Base-by-base conservation (phyloP, 331 rosid species). In the Quercus lobata region DNA sequence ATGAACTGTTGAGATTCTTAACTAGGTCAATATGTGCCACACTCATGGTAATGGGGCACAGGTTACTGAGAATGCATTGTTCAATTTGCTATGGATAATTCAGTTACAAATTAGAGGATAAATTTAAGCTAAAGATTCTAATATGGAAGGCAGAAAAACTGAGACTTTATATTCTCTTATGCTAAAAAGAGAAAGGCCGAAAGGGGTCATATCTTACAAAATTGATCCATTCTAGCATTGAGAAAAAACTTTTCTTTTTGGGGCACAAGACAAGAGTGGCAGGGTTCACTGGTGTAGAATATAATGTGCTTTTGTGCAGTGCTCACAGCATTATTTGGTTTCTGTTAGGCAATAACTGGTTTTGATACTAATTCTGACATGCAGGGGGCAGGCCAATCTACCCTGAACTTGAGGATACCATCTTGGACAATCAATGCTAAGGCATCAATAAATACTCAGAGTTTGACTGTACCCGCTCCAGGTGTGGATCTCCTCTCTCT, bases 331-430 rank as follows among this genome's bases (percentile, higher is more conserved):
- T 29, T 4, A 27, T 62, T 62, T 27, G 41, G 19, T 62, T 62
- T 29, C 35, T 5, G 37, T 18, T 14, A 21, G 16, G 66, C 16
- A 22, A 9, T 58, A 25, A 24, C 25, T 60, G 6, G 34, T 27
- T 24, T 60, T 65, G 17, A 29, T 65, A 65, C 71, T 65, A 37
- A 10, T 29, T 68, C 52, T 35, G 25, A 54, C 56, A 46, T 32
- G 81, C 86, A 89, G 96, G 89, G 77, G 21, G 49, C 58, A 8
- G 81, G 79, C 25, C 71, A 44, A 58, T 78, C 71, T 10, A 82
- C 85, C 54, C 78, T 94, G 80, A 92, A 93, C 74, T 71, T 95
- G 37, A 91, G 99, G 46, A 16, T 93, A 5, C 99, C 99, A 18
- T 80, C 86, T 35, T 95, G 99, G 99, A 91, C 96, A 9, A 54